Base-by-base conservation (phyloP, 2,329 filamentous ascomycete genomes). In the Fusarium falciforme region DNA sequence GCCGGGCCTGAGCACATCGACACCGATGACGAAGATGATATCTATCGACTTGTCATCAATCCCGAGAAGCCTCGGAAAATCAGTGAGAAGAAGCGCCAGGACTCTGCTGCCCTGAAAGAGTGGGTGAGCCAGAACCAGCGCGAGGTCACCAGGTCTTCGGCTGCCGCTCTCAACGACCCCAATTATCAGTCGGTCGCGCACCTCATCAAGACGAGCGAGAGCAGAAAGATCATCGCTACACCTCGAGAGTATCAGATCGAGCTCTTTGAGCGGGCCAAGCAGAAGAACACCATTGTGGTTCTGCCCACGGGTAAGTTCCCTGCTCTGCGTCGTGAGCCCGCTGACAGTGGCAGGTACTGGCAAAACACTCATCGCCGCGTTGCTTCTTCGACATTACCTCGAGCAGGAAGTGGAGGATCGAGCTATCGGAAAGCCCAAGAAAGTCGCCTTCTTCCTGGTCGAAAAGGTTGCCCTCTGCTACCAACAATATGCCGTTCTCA, bases 291-390 rank as follows among this genome's bases (percentile, higher is more conserved):
- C 9, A 97, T 99, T 75, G 95, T 96, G 1, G 96, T 99, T 1
- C 88, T 98, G 1, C 95, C 97, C 78, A 98, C 96, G n/a, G 94
- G 91, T 91, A 80, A 61, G 78, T 60, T 10, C 12, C 8, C 11
- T 4, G 7, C 20, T 17, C 6, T 3, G 3, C 1, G 5, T 7
- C 25, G 6, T 11, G 11, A n/a, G 8, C 8, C 33, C 17, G 9
- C 63, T 72, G 29, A 76, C 22, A 60, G n/a, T 17, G 17, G 1
- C 67, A 92, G 93, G 96, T 14, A 95, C 94, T 5, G 96, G 96
- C 3, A 99, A 99, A 83, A 99, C 96, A 0, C 86, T 98, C n/a
- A 98, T 99, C 76, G 95, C 96, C 0, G 95, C 94, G 1, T 87
- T 98, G 4, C 87, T 99, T 6, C 87, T 98, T 27, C 90, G 92